A percentile compares a stretch with the other conserved stretches of the same genome.
Conservation (phyloP, 441 rosid genomes). For the Croton laevigatus region DNA sequence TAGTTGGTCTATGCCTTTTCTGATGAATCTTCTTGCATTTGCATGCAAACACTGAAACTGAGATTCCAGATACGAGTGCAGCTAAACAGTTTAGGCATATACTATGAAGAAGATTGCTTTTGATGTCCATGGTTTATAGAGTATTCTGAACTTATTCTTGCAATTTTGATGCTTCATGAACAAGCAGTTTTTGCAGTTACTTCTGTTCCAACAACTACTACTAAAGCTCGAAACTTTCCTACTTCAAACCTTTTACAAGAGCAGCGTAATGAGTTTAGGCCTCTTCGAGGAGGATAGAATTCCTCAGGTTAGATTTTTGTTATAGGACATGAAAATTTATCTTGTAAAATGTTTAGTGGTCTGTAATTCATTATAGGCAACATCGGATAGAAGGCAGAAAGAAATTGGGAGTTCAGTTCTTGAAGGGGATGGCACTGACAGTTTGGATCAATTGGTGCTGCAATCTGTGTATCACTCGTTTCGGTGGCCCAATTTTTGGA, state of each 20-base stretch:
- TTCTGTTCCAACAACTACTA: constrained; percentile 47
- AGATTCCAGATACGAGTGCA: too few relatives aligned
- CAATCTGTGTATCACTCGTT: constrained; percentile 41
- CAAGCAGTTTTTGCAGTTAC: constrained; percentile 48
- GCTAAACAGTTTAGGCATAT: too few relatives aligned
- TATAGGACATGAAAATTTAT: neutral
- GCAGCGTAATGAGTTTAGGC: constrained; percentile 60
- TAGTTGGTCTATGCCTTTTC: too few relatives aligned
- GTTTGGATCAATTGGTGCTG: constrained; percentile 28
- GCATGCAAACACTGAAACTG: too few relatives aligned
- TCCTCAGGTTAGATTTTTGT: constrained; percentile 45
- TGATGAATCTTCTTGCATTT: too few relatives aligned
- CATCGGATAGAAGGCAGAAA: constrained; percentile 37
- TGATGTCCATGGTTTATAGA: neutral
- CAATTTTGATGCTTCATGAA: constrained; percentile 55
- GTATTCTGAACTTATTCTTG: constrained; percentile 17
- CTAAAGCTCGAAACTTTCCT: constrained; percentile 61
- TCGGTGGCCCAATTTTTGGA: constrained; percentile 49
- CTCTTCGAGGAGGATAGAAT: constrained; percentile 52
- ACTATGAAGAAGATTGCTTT: neutral
- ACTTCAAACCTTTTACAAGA: constrained; percentile 71
- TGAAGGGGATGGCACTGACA: constrained; percentile 31
- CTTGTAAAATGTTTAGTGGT: constrained; percentile 4
- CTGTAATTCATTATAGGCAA: constrained; percentile 32
- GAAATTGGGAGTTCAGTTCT: constrained; percentile 29